Evolutionary conservation across 306 rosid species (phyloP), one percentile per base, ranked within the genome.

Genomic region (Castanea sativa): DNA sequence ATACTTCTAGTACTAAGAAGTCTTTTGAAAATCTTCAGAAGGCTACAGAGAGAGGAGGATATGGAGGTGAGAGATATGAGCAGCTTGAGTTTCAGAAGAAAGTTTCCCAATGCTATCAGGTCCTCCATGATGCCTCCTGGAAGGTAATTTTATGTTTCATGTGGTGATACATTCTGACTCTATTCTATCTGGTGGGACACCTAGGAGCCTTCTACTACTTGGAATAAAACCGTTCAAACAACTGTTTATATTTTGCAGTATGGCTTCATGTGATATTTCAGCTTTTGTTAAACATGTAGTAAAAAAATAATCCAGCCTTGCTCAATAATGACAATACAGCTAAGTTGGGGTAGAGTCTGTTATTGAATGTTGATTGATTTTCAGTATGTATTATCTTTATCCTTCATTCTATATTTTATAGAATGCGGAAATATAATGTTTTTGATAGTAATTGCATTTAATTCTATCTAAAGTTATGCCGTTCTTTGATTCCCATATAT

Each of bases 21-120:
- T 30, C 45, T 69, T 58, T 60, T 18, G 35, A 68, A 69, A n/a
- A 61, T 75, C 77, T 57, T 85, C 90, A 95, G 99, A 91, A 88
- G 86, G 99, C 99, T 67, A 80, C 96, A 3, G 93, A 93, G 76
- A 90, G 99, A 88, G 97, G 94, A 78, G 97, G 94, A 19, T 93
- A 95, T 76, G 99, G 99, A 78, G 87, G 76, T 83, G 99, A 95
- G 90, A 88, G 97, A 84, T 95, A 95, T 82, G 98, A 95, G 86
- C 88, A 93, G 86, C 88, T 93, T 70, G 91, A 87, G 71, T 88
- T 88, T 86, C 92, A 90, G 83, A 87, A 30, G 83, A 85, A 95
- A 86, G 98, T 95, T 85, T 84, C 83, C 32, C 85, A 83, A 60
- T 71, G 77, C 85, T 95, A 91, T 81, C 87, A 82, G 79, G 80